Evolutionary conservation across 495 filamentous ascomycete genomes (phyloP).

Genomic region (Penicillium dipodomyicola): DNA sequence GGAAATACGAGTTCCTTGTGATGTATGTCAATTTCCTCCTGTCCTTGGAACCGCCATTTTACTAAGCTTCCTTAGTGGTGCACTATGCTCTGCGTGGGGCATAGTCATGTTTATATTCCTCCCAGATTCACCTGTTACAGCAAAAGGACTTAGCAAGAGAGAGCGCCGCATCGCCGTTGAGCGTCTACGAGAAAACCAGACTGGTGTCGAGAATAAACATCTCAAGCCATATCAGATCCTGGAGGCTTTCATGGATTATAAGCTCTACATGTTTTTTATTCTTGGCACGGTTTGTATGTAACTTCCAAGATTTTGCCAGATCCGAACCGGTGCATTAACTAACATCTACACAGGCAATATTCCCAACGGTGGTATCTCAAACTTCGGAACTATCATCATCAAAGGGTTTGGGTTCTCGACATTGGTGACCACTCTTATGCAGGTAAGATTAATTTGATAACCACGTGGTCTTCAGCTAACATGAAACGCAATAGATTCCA

Average conservation of each 20-base stretch:
- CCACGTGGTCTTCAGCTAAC: constrained; percentile 14
- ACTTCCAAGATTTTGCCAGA: background rate
- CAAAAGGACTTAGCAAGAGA: constrained; percentile 54
- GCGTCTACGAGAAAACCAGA: constrained; percentile 59
- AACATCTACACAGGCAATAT: constrained; percentile 33
- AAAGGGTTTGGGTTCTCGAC: constrained; percentile 61
- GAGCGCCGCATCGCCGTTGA: constrained; percentile 59
- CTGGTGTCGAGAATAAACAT: constrained; percentile 63
- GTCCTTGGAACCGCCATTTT: background rate
- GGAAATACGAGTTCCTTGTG: constrained; percentile 57
- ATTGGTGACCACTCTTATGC: constrained; percentile 47
- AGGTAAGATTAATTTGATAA: constrained; percentile 25
- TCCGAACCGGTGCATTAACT: background rate
- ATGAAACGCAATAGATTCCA: constrained; percentile 45
- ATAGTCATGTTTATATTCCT: constrained; percentile 58
- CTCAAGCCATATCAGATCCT: constrained; percentile 57
- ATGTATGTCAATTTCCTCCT: constrained; percentile 29
- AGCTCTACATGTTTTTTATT: constrained; percentile 60
- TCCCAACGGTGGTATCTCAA: constrained; percentile 53
- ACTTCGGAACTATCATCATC: constrained; percentile 62
- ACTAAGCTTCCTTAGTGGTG: constrained; percentile 40
- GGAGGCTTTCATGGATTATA: constrained; percentile 59
- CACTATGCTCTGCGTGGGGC: constrained; percentile 56
- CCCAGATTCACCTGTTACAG: constrained; percentile 62
- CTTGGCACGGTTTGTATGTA: constrained; percentile 48